phyloP scores from a whole-genome alignment of 345 rosid genomes.

The Salix koriyanagi region DNA sequence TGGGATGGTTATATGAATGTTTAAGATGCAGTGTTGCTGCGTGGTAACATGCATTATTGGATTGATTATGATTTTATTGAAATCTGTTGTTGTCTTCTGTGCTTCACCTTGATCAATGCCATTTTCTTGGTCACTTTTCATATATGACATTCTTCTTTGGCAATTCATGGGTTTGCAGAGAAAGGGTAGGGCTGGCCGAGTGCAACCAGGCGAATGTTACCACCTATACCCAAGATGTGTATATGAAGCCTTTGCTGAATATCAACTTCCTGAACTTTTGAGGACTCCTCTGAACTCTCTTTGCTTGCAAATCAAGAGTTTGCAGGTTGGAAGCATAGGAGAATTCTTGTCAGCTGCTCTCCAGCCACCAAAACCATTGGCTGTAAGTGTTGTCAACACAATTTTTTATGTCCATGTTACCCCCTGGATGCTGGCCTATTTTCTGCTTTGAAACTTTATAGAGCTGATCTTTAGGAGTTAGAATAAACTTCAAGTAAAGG shows the following conservation, averaged over 20 bases:
- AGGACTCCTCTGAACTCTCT: conserved; percentile 98
- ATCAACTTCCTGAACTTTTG: conserved; percentile 97
- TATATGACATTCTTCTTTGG: neutral
- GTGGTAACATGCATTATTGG: neutral
- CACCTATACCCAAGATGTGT: conserved; percentile 88
- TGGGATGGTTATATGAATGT: neutral
- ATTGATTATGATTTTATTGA: neutral
- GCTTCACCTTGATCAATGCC: conserved; percentile 2
- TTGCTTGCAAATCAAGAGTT: conserved; percentile 96
- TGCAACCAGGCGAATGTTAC: conserved; percentile 91
- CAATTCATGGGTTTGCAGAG: conserved; percentile 47
- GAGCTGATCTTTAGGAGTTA: neutral
- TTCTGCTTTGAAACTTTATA: neutral
- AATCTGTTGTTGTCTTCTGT: conserved; percentile 2
- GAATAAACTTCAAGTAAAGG: neutral
- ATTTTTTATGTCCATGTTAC: neutral
- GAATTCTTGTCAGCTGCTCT: conserved; percentile 93
- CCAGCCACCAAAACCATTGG: conserved; percentile 84
- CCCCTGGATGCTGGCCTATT: neutral
- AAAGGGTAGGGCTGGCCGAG: conserved; percentile 97
- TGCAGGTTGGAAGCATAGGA: conserved; percentile 82
- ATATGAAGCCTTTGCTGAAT: conserved; percentile 90
- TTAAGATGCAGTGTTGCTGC: neutral
- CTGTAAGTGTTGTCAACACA: conserved; percentile 52
- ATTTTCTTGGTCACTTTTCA: neutral